These are phyloP conservation scores for Kalaharituber pfeilii DNA, from an alignment of 2,329 filamentous ascomycete genomes.

Conservation along the genomic window DNA sequence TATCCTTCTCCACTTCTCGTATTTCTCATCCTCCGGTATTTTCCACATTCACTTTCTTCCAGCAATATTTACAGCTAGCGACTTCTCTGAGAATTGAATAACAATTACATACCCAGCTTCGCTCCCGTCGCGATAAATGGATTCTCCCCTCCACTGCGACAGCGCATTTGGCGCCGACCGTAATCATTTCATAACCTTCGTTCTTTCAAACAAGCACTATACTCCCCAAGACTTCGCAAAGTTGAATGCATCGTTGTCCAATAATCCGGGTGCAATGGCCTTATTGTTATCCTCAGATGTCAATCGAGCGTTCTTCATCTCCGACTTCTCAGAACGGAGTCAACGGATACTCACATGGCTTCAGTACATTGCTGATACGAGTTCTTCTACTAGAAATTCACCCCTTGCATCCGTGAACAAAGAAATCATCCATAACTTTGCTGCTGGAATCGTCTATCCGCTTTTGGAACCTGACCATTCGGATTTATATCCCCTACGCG, in stretches of 20 bases:
- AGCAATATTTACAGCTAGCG: no score
- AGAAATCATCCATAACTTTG: not conserved
- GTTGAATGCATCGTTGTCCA: not conserved
- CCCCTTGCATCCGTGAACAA: not conserved
- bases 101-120: no score
- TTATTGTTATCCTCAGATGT: not conserved
- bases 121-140: no score
- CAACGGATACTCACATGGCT: not conserved
- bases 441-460: not conserved
- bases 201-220: not conserved
- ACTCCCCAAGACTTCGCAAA: not conserved
- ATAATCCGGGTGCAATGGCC: not conserved
- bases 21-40: no score
- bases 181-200: not conserved
- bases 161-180: not conserved
- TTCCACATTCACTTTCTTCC: no score
- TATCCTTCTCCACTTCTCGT: no score
- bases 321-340: not conserved
- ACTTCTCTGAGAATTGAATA: no score
- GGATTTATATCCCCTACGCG: not conserved
- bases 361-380: not conserved
- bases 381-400: no score
- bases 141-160: not conserved
- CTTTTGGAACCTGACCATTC: not conserved
- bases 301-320: not conserved